Base-by-base conservation (phyloP, 2,329 filamentous ascomycete species). In the Stenocarpella maydis region DNA sequence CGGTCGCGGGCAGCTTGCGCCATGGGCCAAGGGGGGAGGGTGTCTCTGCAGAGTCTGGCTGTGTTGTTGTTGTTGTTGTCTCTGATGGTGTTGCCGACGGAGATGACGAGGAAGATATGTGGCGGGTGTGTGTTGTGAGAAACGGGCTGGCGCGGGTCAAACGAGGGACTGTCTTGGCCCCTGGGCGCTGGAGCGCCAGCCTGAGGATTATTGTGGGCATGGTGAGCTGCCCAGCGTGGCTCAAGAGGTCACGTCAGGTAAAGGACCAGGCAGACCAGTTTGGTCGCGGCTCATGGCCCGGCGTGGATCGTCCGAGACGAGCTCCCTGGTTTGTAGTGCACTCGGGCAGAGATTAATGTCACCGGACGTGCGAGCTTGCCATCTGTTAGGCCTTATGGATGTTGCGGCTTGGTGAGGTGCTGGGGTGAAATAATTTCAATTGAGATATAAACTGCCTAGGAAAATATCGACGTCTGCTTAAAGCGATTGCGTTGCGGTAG, bases 1-100 rank as follows among this genome's bases (percentile, higher is more conserved):
- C 85, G 0, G 85, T 82, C 3, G 37, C 24, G 19, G 26, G 47
- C 12, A 55, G 60, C 19, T 63, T 63, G 52, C 64, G 64, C 26
- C 64, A 26, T 28, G 39, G 34, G 3, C 43, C 39, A 31, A 26
- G 37, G 21, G 65, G 41, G 9, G 43, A 17, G 14, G 14, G 17
- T 43, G 50, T 45, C 1, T 52, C 37, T 15, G 41, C 15, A 6
- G 34, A 39, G 19, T 49, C 34, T 41, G 31, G 31, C 2, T 49
- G 28, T 67, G 41, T 2, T 50, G 43, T 5, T 37, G 43, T 5
- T 37, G 43, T 19, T 49, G 28, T 21, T 28, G 41, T 15, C 19
- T 17, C 12, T 41, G 37, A 12, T 24, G 17, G 3, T 41, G 39
- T 58, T 24, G 31, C 10, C 2, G 39, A 34, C 2, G 17, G 6